A percentile compares a stretch with the other conserved stretches of the same genome.
Evolutionary conservation across 768 basidiomycete species (phyloP).

Genomic region (Clitopilus passeckerianus): DNA sequence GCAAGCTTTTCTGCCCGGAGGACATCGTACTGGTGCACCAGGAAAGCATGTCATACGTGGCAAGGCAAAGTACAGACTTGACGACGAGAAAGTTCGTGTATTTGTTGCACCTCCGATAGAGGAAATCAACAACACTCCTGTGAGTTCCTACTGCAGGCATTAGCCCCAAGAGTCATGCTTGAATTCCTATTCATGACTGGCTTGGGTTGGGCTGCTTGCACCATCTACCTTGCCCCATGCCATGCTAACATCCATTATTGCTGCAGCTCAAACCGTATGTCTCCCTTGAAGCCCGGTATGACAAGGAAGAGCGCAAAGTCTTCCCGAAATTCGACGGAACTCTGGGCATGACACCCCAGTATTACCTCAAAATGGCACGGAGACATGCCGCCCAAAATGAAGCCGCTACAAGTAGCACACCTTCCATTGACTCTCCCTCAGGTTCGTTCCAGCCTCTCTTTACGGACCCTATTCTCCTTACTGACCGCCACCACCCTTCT

Average conservation of each 20-base stretch:
- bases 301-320: slow-evolving; percentile 26
- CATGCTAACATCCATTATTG: neutral
- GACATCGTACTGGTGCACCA: slow-evolving; percentile 83
- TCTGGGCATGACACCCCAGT: slow-evolving; percentile 36
- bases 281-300: slow-evolving; percentile 35
- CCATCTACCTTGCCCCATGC: neutral
- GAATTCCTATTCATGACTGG: too few relatives aligned
- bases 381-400: slow-evolving; percentile 8
- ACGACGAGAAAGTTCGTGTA: slow-evolving; percentile 80
- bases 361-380: slow-evolving; percentile 36
- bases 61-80: slow-evolving; percentile 73
- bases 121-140: slow-evolving; percentile 52
- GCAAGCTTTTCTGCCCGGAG: slow-evolving; percentile 79
- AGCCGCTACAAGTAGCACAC: neutral
- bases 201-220: neutral
- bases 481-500: neutral
- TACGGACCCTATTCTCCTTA: neutral
- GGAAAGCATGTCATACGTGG: slow-evolving; percentile 79
- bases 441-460: neutral
- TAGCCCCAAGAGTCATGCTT: neutral
- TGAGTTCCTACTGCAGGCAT: slow-evolving; percentile 25
- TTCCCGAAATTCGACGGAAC: slow-evolving; percentile 32
- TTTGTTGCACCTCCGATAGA: slow-evolving; percentile 77
- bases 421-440: neutral
- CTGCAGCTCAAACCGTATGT: slow-evolving; percentile 71